Evolutionary conservation across 2,329 filamentous ascomycete species (phyloP), one percentile per base, ranked within the genome.

Genomic region (Pochonia chlamydosporia): DNA sequence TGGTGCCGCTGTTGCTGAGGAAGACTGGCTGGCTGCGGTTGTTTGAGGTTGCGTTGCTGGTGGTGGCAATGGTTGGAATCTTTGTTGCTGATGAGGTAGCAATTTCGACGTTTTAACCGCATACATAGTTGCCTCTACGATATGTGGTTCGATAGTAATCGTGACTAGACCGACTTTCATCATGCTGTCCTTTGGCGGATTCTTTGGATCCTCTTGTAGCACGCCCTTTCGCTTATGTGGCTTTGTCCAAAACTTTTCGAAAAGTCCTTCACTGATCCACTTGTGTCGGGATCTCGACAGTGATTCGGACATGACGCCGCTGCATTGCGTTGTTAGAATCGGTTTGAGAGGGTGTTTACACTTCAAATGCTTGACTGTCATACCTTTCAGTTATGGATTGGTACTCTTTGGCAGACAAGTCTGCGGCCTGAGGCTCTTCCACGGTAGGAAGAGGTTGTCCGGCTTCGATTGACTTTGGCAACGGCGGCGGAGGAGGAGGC

Each of bases 161-260:
- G 82, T 82, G 52, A 87, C 82, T 55, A 78, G 79, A 55, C 89
- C 88, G 20, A 89, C 76, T 63, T 83, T 87, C 53, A 76, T 72
- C 82, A 89, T 88, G 52, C 76, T 82, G 40, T 89, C 79, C 64
- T 86, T 82, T 52, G 82, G 68, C 2, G 83, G 84, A 56, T 87
- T 87, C 55, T 82, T 81, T 5, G 77, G 72, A 44, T 83, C 79
- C 56, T 84, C 82, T 46, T 77, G 75, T 21, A 81, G 64, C 3
- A 79, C 76, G 37, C 83, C 81, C 63, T 85, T 87, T 52, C 79
- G 78, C 66, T 85, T 86, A 48, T 68, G 63, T 3, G 85, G 84
- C 60, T 89, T 89, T 8, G 82, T 78, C 85, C 85, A 90, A 63
- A 86, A 89, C 58, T 82, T 85, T 56, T 89, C 83, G 56, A 90